These are phyloP conservation scores for cucumber (Cucumis sativus) DNA, from an alignment of 306 rosid genomes.

Conservation along the genomic window DNA sequence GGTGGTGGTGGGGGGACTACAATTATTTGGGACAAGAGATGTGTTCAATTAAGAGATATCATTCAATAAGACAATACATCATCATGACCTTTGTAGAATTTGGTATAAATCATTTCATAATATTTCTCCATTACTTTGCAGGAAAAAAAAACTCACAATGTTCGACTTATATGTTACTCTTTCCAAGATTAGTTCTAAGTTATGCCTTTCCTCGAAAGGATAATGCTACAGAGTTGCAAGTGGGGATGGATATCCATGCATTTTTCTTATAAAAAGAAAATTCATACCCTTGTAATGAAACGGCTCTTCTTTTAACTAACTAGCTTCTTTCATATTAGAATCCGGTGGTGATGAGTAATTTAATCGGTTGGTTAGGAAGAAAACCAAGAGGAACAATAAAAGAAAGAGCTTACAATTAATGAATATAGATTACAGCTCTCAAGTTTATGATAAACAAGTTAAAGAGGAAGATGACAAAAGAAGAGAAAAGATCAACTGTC, in stretches of 20 bases:
- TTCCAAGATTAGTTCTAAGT: background rate
- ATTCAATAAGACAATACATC: background rate
- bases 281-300: background rate
- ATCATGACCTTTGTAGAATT: background rate
- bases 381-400: background rate
- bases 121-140: background rate
- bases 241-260: background rate
- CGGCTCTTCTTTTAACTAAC: background rate
- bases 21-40: background rate
- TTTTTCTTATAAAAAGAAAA: no score
- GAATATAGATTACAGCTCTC: conserved; percentile 7
- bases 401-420: background rate
- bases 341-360: background rate
- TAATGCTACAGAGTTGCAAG: background rate
- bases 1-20: no score
- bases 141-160: no score
- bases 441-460: conserved; percentile 1
- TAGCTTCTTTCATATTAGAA: background rate
- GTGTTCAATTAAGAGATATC: background rate
- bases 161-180: no score
- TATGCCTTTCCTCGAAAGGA: background rate
- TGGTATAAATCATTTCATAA: background rate
- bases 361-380: background rate
- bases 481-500: conserved; percentile 4
- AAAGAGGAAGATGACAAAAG: background rate